phyloP scores from a whole-genome alignment of 768 basidiomycete species.

The Peribolospora baueri region DNA sequence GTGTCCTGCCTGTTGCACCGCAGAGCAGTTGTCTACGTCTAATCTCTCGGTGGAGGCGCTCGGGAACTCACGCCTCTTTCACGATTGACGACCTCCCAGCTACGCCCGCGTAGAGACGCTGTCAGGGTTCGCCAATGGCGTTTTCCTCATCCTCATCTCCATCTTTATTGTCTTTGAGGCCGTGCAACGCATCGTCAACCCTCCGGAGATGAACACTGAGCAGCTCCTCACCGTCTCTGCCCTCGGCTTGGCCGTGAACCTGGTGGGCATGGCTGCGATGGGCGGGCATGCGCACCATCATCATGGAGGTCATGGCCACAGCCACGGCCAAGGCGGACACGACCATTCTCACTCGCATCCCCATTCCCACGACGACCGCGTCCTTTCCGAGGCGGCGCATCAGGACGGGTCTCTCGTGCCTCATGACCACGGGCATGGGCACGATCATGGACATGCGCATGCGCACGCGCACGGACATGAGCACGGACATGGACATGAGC shows the following conservation, averaged over 20 bases:
- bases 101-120: conserved; percentile 91
- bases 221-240: conserved; percentile 74
- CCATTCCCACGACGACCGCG: conserved; percentile 3
- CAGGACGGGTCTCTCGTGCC: conserved; percentile 1
- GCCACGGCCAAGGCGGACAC: conserved; percentile 2
- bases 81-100: conserved; percentile 20
- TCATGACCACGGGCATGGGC: conserved; percentile 18
- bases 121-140: conserved; percentile 93
- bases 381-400: not conserved
- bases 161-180: conserved; percentile 98
- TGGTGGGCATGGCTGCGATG: conserved; percentile 98
- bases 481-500: conserved; percentile 15
- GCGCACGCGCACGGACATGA: conserved; percentile 7
- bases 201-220: conserved; percentile 92
- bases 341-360: conserved; percentile 9
- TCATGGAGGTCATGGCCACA: conserved; percentile 9
- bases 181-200: conserved; percentile 50
- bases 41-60: not conserved
- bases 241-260: conserved; percentile 70
- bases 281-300: conserved; percentile 31
- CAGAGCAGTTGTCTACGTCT: not conserved
- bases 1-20: not conserved
- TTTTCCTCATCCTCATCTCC: conserved; percentile 77
- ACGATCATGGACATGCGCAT: conserved; percentile 5
- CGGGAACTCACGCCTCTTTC: not conserved